These are phyloP conservation scores for Rhodotorula sp. DNA, from an alignment of 1,284 basidiomycete species.

Conservation along the genomic window DNA sequence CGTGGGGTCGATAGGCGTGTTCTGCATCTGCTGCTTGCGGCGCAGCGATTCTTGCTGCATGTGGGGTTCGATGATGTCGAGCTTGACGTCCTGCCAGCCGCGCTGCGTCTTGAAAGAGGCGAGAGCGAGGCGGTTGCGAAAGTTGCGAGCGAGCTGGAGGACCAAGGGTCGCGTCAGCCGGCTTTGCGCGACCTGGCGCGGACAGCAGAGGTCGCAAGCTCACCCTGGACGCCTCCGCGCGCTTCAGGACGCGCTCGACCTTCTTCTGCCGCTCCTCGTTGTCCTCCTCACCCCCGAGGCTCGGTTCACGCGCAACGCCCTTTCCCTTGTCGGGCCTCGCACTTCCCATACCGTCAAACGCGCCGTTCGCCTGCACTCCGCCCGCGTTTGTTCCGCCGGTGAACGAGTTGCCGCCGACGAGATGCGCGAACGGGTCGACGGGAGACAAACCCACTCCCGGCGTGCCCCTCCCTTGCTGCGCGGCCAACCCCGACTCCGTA, in stretches of 20 bases:
- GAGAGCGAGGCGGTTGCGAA: constrained; percentile 40
- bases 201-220: neutral
- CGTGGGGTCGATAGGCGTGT: neutral
- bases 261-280: constrained; percentile 4
- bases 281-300: neutral
- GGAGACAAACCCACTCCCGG: neutral
- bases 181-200: neutral
- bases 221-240: constrained; percentile 32
- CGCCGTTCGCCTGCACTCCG: neutral
- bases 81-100: constrained; percentile 37
- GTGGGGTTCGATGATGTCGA: constrained; percentile 43
- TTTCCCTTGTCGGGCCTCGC: constrained; percentile 15
- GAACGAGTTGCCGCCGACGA: neutral
- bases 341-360: too few species aligned
- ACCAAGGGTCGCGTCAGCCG: neutral
- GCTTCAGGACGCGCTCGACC: constrained; percentile 35
- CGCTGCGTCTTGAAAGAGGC: constrained; percentile 42
- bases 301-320: neutral
- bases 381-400: too few species aligned
- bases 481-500: neutral
- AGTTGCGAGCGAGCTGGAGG: constrained; percentile 40
- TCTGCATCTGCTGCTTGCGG: constrained; percentile 10
- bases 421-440: neutral
- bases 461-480: neutral
- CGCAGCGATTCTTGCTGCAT: constrained; percentile 26